Percentiles rank a stretch among this genome's conserved stretches.
phyloP scores from a whole-genome alignment of 768 basidiomycete species.

The Termitomyces heimii region DNA sequence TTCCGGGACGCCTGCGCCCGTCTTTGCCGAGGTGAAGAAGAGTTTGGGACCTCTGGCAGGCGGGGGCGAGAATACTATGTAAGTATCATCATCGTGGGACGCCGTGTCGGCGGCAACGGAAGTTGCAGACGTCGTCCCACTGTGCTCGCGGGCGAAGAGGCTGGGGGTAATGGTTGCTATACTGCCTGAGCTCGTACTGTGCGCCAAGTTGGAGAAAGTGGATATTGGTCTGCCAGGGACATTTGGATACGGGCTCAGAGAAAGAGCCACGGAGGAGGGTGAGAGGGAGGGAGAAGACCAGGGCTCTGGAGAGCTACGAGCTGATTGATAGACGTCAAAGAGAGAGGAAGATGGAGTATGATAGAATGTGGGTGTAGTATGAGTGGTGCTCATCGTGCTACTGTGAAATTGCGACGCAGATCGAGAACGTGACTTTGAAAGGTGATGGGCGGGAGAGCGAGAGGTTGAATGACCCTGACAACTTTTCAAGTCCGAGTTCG shows the following conservation, averaged over 20 bases:
- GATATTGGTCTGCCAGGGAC: constrained; percentile 21
- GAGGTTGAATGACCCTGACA: constrained; percentile 18
- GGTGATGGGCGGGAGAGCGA: constrained; percentile 22
- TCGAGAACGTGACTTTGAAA: constrained; percentile 40
- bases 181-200: constrained; percentile 36
- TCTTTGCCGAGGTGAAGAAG: constrained; percentile 77
- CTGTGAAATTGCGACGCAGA: constrained; percentile 35
- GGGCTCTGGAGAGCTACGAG: constrained; percentile 53
- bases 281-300: constrained; percentile 18
- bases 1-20: constrained; percentile 62
- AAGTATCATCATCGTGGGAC: constrained; percentile 1
- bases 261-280: background rate
- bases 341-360: constrained; percentile 80
- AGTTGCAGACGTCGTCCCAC: constrained; percentile 5
- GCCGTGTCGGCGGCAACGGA: background rate
- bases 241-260: constrained; percentile 18
- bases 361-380: constrained; percentile 56
- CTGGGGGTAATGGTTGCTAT: constrained; percentile 57
- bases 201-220: constrained; percentile 13
- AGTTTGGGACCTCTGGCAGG: constrained; percentile 55
- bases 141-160: constrained; percentile 36
- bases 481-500: constrained; percentile 15
- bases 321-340: constrained; percentile 56
- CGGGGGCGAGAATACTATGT: constrained; percentile 18
- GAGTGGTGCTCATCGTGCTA: constrained; percentile 53